These are phyloP conservation scores for Backusella parvicylindrica DNA, from an alignment of 192 early-diverging fungal species.

Conservation along the genomic window DNA sequence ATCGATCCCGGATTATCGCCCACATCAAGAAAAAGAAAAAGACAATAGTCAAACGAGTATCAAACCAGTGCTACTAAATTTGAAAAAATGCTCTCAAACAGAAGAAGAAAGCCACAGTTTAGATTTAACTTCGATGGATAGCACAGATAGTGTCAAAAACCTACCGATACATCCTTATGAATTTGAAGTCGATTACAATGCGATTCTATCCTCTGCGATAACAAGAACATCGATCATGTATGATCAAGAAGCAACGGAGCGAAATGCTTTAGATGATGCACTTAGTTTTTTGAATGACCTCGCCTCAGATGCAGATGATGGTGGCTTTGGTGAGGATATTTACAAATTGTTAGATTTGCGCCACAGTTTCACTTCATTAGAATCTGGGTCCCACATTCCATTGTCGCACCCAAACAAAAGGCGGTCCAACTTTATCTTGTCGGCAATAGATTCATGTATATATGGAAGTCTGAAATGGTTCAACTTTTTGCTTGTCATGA, in stretches of 20 bases:
- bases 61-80: not conserved
- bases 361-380: not conserved
- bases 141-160: not conserved
- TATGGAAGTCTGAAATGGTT: conserved; percentile 5
- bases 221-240: not conserved
- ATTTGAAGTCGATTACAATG: not conserved
- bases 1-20: not conserved
- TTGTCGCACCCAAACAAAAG: not conserved
- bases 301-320: conserved; percentile 4
- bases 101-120: not conserved
- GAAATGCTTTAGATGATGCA: conserved; percentile 14
- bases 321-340: conserved; percentile 10
- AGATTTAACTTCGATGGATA: not conserved
- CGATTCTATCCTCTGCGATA: not conserved
- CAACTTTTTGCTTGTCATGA: not conserved
- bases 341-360: conserved; percentile 2
- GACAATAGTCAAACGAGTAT: not conserved
- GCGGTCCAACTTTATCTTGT: not conserved
- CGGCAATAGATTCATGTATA: not conserved
- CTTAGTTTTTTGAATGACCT: conserved; percentile 14
- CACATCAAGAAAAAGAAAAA: not conserved
- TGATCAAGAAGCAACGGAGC: not conserved
- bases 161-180: not conserved
- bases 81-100: not conserved
- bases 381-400: not conserved